Evolutionary conservation across 2,329 filamentous ascomycete genomes (phyloP).

Genomic region (Colletotrichum karsti): DNA sequence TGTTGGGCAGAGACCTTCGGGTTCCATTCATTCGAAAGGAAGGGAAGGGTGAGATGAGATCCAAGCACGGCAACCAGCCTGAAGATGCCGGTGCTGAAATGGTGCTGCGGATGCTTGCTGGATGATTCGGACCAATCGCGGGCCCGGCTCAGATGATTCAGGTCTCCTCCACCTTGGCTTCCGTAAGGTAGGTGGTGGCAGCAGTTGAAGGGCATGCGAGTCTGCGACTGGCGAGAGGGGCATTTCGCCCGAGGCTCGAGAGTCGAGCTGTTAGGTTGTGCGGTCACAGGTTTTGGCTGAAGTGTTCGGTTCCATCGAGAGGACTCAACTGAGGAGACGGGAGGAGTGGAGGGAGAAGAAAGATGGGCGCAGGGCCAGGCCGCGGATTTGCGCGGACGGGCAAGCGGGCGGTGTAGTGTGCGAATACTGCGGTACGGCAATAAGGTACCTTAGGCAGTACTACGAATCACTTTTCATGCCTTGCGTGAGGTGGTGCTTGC

Average conservation of each 20-base stretch:
- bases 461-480: background rate
- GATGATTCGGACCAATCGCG: conserved; percentile 20
- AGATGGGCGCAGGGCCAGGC: background rate
- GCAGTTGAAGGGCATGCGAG: background rate
- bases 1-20: background rate
- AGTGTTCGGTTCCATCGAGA: too few relatives aligned
- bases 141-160: conserved; percentile 12
- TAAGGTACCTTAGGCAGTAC: too few relatives aligned
- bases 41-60: too few relatives aligned
- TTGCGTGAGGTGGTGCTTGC: background rate
- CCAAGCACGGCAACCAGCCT: too few relatives aligned
- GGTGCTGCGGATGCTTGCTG: background rate
- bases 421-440: background rate
- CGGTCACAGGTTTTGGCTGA: background rate
- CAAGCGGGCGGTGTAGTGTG: background rate
- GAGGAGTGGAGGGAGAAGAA: background rate
- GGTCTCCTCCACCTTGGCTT: conserved; percentile 8
- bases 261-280: too few relatives aligned
- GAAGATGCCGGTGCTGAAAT: background rate
- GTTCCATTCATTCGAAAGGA: too few relatives aligned
- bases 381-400: background rate
- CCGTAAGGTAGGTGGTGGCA: background rate
- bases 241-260: background rate
- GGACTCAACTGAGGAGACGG: background rate
- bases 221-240: conserved; percentile 3